phyloP scores from a whole-genome alignment of 169 alveolate species.

The Eimeria necatrix region DNA sequence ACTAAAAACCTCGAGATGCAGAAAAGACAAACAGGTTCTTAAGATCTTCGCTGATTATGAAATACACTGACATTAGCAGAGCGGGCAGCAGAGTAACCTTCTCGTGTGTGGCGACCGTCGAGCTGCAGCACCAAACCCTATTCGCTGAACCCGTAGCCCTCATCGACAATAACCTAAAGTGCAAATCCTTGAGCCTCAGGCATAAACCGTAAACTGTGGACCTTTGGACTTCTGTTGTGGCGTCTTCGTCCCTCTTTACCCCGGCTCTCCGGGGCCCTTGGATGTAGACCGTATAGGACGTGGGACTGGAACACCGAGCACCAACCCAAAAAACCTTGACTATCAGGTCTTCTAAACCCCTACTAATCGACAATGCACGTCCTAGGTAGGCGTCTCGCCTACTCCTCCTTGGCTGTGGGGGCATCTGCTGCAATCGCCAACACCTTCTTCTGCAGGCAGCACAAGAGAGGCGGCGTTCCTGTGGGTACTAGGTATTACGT shows the following conservation, averaged over 20 bases:
- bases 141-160: neutral
- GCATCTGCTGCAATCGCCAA: neutral
- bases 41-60: no score
- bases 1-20: no score
- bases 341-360: no score
- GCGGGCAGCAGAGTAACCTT: no score
- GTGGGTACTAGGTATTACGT: neutral
- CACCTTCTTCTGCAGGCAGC: neutral
- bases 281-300: no score
- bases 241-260: no score
- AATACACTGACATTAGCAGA: no score
- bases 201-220: neutral
- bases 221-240: neutral
- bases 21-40: no score
- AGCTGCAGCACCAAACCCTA: neutral
- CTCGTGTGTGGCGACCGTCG: no score
- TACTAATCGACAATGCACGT: neutral
- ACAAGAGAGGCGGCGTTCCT: neutral
- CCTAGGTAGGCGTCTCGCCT: neutral
- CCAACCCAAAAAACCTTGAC: no score
- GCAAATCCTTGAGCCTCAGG: neutral
- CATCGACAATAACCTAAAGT: neutral
- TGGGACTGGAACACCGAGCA: no score
- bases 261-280: no score
- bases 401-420: neutral